These are phyloP conservation scores for Paecilomyces sp. DNA, from an alignment of 2,329 filamentous ascomycete genomes.

Conservation along the genomic window DNA sequence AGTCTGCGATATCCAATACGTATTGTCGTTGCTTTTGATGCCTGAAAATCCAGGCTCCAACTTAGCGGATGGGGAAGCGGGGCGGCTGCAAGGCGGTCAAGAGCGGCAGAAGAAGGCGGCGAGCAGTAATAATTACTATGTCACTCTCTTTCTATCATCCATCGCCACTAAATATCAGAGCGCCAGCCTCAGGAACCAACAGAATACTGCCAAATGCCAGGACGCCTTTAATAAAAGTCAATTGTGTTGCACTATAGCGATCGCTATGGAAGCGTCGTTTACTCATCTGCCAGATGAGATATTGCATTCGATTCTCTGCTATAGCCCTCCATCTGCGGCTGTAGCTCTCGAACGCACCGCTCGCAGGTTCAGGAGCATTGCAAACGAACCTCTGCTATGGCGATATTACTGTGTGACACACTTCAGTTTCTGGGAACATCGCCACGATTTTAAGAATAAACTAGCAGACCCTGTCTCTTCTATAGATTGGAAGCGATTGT, in stretches of 20 bases:
- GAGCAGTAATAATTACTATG: too few species aligned
- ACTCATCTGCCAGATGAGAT: constrained; percentile 70
- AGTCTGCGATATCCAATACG: too few species aligned
- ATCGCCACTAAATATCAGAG: too few species aligned
- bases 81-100: too few species aligned
- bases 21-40: too few species aligned
- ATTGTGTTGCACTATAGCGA: background rate
- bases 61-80: too few species aligned
- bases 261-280: constrained; percentile 27
- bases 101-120: too few species aligned
- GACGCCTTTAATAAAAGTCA: background rate
- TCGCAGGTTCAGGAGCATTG: constrained; percentile 57
- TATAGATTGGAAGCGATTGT: constrained; percentile 70
- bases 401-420: constrained; percentile 60
- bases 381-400: constrained; percentile 72
- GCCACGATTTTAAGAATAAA: constrained; percentile 55
- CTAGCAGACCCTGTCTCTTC: constrained; percentile 46
- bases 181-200: background rate
- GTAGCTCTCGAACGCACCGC: constrained; percentile 53
- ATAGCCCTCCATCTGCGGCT: constrained; percentile 46
- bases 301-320: constrained; percentile 67
- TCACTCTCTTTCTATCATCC: too few species aligned
- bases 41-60: too few species aligned
- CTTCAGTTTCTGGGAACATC: constrained; percentile 69
- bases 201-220: background rate